These are phyloP conservation scores for Hygrophoropsis aurantiaca DNA, from an alignment of 768 basidiomycete genomes.

Conservation along the genomic window DNA sequence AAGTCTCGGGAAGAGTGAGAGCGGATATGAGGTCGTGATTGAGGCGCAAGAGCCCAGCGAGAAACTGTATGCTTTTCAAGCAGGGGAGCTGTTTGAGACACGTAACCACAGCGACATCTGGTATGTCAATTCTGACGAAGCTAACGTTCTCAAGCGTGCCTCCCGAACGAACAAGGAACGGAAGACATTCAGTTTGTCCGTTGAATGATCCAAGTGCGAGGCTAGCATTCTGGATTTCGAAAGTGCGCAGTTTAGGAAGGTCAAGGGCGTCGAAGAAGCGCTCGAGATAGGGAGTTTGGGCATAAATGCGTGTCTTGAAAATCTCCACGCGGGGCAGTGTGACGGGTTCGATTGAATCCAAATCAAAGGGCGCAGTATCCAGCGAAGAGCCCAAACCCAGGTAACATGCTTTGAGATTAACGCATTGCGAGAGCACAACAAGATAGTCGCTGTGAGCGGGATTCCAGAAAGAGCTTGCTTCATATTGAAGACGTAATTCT, in stretches of 20 bases:
- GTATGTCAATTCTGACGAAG: slow-evolving; percentile 22
- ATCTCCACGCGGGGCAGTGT: slow-evolving; percentile 27
- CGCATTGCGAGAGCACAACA: slow-evolving; percentile 18
- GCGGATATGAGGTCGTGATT: slow-evolving; percentile 29
- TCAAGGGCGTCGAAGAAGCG: slow-evolving; percentile 25
- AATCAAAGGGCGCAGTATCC: slow-evolving; percentile 11
- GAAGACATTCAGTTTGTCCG: slow-evolving; percentile 25
- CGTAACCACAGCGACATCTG: slow-evolving; percentile 15
- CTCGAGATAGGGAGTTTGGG: slow-evolving; percentile 23
- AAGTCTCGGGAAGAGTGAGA: slow-evolving; percentile 9
- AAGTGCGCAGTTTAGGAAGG: slow-evolving; percentile 22
- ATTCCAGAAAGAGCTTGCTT: slow-evolving; percentile 29
- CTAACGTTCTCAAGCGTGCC: slow-evolving; percentile 27
- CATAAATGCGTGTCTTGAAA: slow-evolving; percentile 23
- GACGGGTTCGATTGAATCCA: slow-evolving; percentile 14
- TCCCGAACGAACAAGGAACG: slow-evolving; percentile 23
- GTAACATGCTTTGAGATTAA: slow-evolving; percentile 24
- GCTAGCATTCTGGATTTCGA: slow-evolving; percentile 28
- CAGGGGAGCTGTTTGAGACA: slow-evolving; percentile 19
- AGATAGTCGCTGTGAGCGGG: slow-evolving; percentile 28
- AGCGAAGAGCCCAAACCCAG: slow-evolving; percentile 24
- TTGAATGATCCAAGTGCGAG: slow-evolving; percentile 23
- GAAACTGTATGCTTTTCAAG: slow-evolving; percentile 15
- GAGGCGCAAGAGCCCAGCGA: slow-evolving; percentile 29
- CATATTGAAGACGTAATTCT: slow-evolving; percentile 24